Percentiles rank a stretch among this genome's conserved stretches.
Conservation (phyloP, 495 filamentous ascomycete genomes). For the Neurospora tetraspora region DNA sequence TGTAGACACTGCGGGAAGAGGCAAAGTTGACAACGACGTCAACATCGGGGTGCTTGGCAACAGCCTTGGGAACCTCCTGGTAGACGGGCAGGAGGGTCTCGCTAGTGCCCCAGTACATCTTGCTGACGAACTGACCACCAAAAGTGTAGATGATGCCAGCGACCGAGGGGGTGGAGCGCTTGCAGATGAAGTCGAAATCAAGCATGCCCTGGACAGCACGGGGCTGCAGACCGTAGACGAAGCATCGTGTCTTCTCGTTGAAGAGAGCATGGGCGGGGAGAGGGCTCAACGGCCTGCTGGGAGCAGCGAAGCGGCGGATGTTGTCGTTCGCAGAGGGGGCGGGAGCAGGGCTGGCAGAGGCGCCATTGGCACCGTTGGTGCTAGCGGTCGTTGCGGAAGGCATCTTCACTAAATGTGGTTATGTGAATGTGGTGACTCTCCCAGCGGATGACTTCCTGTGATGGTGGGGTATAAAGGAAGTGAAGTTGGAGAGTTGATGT, state of each 20-base stretch:
- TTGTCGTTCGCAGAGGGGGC: constrained; percentile 84
- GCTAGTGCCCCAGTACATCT: constrained; percentile 99
- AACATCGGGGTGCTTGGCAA: constrained; percentile 94
- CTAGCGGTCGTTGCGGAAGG: constrained; percentile 29
- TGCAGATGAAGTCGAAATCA: constrained; percentile 99
- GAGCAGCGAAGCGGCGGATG: constrained; percentile 90
- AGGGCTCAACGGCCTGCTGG: constrained; percentile 85
- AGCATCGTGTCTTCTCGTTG: constrained; percentile 98
- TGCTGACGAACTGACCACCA: constrained; percentile 98
- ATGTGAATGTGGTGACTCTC: constrained; percentile 3
- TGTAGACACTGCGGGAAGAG: constrained; percentile 95
- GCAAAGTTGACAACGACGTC: constrained; percentile 99
- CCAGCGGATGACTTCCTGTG: constrained; percentile 6
- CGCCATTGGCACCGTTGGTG: constrained; percentile 28
- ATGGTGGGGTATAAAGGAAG: constrained; percentile 2
- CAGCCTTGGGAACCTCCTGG: constrained; percentile 86
- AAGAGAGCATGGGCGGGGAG: constrained; percentile 77
- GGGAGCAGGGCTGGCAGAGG: constrained; percentile 8
- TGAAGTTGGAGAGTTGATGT: not conserved
- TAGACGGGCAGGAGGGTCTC: constrained; percentile 98
- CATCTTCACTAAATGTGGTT: constrained; percentile 24
- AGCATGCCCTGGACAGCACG: constrained; percentile 99
- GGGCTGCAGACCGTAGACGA: constrained; percentile 98
- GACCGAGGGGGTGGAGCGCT: constrained; percentile 89
- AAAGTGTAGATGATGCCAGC: constrained; percentile 99